Conservation (phyloP, 257 asterid genomes). For the Solanum clarkiae region DNA sequence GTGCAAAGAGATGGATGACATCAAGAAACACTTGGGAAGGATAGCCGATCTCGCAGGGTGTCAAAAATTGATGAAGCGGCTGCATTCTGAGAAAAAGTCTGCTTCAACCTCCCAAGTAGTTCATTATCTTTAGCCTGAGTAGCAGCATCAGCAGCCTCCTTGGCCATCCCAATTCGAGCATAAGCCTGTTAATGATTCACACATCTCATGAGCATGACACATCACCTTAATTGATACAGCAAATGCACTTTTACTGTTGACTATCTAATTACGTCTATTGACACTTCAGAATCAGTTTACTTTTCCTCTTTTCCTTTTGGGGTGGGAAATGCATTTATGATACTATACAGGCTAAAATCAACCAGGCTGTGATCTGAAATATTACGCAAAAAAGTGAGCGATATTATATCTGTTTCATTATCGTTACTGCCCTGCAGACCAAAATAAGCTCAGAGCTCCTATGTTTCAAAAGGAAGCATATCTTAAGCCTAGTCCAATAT, state of each 20-base stretch:
- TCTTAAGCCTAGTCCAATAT: neutral
- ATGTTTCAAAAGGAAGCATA: neutral
- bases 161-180: conserved; percentile 90
- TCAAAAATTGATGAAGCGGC: conserved; percentile 70
- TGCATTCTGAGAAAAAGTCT: conserved; percentile 57
- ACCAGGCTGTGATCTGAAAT: neutral
- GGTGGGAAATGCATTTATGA: neutral
- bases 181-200: conserved; percentile 45
- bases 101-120: conserved; percentile 62
- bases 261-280: neutral
- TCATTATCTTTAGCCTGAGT: conserved; percentile 87
- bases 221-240: neutral
- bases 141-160: conserved; percentile 95
- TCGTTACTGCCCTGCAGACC: neutral
- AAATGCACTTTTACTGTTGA: neutral
- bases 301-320: neutral
- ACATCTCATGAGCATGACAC: neutral
- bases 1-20: neutral
- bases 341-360: neutral
- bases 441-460: neutral
- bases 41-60: conserved; percentile 65
- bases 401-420: neutral
- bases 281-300: neutral
- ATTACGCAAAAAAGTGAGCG: neutral
- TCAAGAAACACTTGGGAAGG: conserved; percentile 74